Evolutionary conservation across 140 eudicot genomes (phyloP), one percentile per base, ranked within the genome.

Genomic region (Erigeron philadelphicus): DNA sequence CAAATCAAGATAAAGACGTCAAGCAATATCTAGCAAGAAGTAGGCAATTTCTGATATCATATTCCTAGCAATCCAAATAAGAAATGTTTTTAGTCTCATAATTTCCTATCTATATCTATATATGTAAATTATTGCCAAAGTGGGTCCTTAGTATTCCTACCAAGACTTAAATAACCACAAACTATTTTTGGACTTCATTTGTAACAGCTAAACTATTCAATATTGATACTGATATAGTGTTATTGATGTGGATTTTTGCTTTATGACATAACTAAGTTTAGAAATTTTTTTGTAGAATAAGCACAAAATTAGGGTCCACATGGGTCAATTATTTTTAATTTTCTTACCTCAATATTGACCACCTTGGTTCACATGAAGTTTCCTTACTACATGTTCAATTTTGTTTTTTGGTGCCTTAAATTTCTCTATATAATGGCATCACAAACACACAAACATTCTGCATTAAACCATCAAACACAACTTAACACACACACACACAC

Each of bases 71-170:
- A 75, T 46, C 52, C 13, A 58, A 13, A 48, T 48, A 8, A 40
- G 8, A 68, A 75, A 66, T 11, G 42, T 66, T 42, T 73, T n/a
- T 49, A 65, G 0, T 16, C 17, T 56, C 45, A 58, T 49, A 48
- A 11, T 76, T 61, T 76, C 43, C 72, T 43, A 66, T 68, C 11
- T 11, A 70, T 13, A 9, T 40, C 57, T 49, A 49, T 47, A 52
- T 52, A 8, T 4, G 45, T 31, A n/a, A 0, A 21, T 21, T 21
- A 21, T 21, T 10, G 23, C 53, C 59, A 61, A 55, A 64, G 64
- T 77, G 81, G 81, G 81, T 64, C 81, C 81, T 63, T 19, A 16
- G 52, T 52, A 70, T 76, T 71, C 72, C 72, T 61, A 62, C 66
- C 52, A 48, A 70, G 12, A 19, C 70, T 62, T 6, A 13, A 45